Conservation (phyloP, 1,284 basidiomycete species). For the Cutaneotrichosporon cutaneum region DNA sequence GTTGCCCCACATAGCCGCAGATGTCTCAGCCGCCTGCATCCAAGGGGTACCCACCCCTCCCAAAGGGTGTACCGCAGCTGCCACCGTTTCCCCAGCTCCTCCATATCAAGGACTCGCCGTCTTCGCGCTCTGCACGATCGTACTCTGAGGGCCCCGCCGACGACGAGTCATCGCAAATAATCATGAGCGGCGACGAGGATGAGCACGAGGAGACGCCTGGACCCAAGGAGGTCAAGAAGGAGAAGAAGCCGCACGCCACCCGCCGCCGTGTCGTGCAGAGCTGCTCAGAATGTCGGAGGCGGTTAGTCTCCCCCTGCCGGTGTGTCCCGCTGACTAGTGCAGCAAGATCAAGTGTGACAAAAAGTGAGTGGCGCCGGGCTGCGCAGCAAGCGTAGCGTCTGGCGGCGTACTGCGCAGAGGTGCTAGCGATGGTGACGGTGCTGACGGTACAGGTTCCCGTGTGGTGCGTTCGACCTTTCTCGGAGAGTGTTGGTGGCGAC, state of each 20-base stretch:
- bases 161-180: slow-evolving; percentile 15
- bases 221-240: slow-evolving; percentile 32
- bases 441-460: slow-evolving; percentile 19
- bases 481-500: slow-evolving; percentile 3
- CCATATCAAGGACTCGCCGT: slow-evolving; percentile 31
- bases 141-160: slow-evolving; percentile 18
- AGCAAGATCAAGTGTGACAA: slow-evolving; percentile 55
- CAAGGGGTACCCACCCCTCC: slow-evolving; percentile 33
- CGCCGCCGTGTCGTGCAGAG: slow-evolving; percentile 52
- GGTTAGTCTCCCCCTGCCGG: slow-evolving; percentile 17
- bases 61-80: slow-evolving; percentile 32
- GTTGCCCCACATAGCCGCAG: background rate
- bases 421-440: background rate
- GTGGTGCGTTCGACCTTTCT: slow-evolving; percentile 9
- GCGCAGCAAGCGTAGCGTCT: slow-evolving; percentile 30
- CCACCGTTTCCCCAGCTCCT: slow-evolving; percentile 44
- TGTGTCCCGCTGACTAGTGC: slow-evolving; percentile 1
- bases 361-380: slow-evolving; percentile 36
- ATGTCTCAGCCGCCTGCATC: slow-evolving; percentile 39
- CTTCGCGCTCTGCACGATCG: slow-evolving; percentile 7
- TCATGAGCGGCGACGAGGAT: slow-evolving; percentile 31
- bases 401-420: background rate
- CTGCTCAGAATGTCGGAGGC: slow-evolving; percentile 53
- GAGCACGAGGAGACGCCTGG: slow-evolving; percentile 20
- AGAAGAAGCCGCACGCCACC: slow-evolving; percentile 45